Evolutionary conservation across 805 yeast species (phyloP).

Genomic region (Candida methanosorbosa): DNA sequence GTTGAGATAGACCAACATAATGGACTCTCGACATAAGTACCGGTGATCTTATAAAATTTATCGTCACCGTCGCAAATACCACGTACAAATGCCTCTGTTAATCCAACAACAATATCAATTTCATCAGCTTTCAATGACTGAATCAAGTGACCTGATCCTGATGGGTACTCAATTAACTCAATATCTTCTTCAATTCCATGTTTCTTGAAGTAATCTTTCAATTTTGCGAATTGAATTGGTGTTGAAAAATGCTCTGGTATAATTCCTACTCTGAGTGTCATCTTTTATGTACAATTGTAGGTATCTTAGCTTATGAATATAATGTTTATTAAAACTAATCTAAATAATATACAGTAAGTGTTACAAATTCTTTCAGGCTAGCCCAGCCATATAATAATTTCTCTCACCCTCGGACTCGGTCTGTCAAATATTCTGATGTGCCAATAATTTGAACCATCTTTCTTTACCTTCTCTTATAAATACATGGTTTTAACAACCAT

Average conservation of each 20-base stretch:
- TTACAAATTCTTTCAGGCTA: too few species aligned
- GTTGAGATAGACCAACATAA: constrained; percentile 87
- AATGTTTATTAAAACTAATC: too few species aligned
- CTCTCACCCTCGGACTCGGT: too few species aligned
- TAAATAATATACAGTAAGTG: too few species aligned
- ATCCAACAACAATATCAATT: constrained; percentile 77
- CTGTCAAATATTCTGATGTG: too few species aligned
- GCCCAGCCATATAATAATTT: too few species aligned
- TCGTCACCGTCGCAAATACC: constrained; percentile 68
- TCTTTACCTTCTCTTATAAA: constrained; percentile 73
- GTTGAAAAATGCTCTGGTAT: constrained; percentile 92
- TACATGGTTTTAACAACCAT: constrained; percentile 93
- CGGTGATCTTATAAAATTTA: constrained; percentile 51
- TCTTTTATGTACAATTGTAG: neutral
- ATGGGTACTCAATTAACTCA: constrained; percentile 61
- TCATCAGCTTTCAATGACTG: constrained; percentile 55
- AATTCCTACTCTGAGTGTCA: constrained; percentile 54
- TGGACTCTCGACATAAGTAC: constrained; percentile 81
- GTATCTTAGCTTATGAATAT: too few species aligned
- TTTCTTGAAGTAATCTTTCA: constrained; percentile 45
- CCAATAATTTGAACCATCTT: too few species aligned
- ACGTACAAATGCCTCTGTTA: constrained; percentile 86
- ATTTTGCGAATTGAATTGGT: constrained; percentile 66
- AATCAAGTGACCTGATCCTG: constrained; percentile 85
- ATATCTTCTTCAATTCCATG: constrained; percentile 40